phyloP scores from a whole-genome alignment of 768 basidiomycete genomes.

The Lactarius hatsudake region DNA sequence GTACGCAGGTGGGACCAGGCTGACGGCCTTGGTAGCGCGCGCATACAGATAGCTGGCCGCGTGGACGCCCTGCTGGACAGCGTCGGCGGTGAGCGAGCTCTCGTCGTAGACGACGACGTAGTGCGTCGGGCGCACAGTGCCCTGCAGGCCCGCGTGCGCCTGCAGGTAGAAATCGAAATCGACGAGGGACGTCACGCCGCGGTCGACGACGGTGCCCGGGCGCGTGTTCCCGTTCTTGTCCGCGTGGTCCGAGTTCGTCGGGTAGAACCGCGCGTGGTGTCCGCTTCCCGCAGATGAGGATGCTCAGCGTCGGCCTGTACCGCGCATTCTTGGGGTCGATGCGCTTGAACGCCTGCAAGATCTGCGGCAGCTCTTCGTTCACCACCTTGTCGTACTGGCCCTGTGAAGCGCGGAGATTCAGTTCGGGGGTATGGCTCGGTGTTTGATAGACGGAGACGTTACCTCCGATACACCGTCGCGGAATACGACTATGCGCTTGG shows the following conservation, averaged over 20 bases:
- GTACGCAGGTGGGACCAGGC: slow-evolving; percentile 75
- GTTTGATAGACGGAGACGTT: slow-evolving; percentile 27
- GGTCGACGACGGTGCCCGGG: slow-evolving; percentile 79
- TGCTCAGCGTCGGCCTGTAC: slow-evolving; percentile 64
- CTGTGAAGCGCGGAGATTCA: slow-evolving; percentile 35
- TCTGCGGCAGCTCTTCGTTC: slow-evolving; percentile 57
- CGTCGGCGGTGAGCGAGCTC: slow-evolving; percentile 61
- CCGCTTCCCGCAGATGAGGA: slow-evolving; percentile 76
- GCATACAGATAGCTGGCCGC: slow-evolving; percentile 72
- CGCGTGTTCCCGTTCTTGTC: slow-evolving; percentile 72
- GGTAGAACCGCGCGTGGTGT: slow-evolving; percentile 64
- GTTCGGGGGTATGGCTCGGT: background rate
- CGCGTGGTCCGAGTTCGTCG: slow-evolving; percentile 47
- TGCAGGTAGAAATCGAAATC: slow-evolving; percentile 41
- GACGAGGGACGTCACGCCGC: slow-evolving; percentile 58
- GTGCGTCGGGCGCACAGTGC: slow-evolving; percentile 69
- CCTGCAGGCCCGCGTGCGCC: slow-evolving; percentile 73
- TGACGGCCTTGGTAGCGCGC: slow-evolving; percentile 81
- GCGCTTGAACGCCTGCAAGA: slow-evolving; percentile 58
- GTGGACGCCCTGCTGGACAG: slow-evolving; percentile 71
- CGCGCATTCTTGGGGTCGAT: slow-evolving; percentile 43
- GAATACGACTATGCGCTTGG: slow-evolving; percentile 67
- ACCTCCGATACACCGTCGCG: slow-evolving; percentile 85
- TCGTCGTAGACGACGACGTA: slow-evolving; percentile 83
- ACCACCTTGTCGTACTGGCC: slow-evolving; percentile 71